Evolutionary conservation across 257 asterid genomes (phyloP).

Genomic region (Cinchona pubescens): DNA sequence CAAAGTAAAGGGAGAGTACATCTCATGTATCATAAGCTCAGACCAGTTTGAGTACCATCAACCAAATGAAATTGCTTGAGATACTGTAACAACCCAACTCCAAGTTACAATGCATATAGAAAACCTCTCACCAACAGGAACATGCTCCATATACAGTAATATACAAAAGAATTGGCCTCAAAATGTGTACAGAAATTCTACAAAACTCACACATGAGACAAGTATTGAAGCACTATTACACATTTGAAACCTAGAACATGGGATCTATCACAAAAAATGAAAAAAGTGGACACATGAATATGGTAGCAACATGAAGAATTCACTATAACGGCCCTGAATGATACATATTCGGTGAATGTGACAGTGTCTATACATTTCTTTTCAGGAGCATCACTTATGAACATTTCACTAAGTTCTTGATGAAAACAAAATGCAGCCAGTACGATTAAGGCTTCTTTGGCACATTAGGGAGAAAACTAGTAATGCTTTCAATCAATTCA

Average conservation of each 20-base stretch:
- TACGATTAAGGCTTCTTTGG: constrained; percentile 53
- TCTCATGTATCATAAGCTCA: constrained; percentile 15
- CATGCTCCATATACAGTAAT: constrained; percentile 5
- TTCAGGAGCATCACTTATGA: constrained; percentile 27
- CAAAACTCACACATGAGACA: constrained; percentile 25
- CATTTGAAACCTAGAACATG: constrained; percentile 22
- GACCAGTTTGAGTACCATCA: constrained; percentile 6
- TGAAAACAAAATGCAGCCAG: constrained; percentile 37
- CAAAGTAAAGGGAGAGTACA: not conserved
- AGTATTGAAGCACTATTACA: constrained; percentile 11
- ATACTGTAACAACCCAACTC: constrained; percentile 18
- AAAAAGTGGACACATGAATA: constrained; percentile 7
- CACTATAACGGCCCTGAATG: not conserved
- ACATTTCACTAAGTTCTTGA: constrained; percentile 24
- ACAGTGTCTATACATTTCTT: constrained; percentile 28
- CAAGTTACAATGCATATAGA: constrained; percentile 19
- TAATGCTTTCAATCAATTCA: too few species aligned
- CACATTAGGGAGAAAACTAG: constrained; percentile 39
- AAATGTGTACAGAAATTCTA: constrained; percentile 22
- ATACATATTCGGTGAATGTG: not conserved
- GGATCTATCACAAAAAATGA: constrained; percentile 6
- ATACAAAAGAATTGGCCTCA: constrained; percentile 17
- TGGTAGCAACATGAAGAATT: not conserved
- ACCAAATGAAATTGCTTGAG: constrained; percentile 20
- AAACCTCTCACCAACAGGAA: constrained; percentile 7